A percentile compares a stretch with the other conserved stretches of the same genome.
These are phyloP conservation scores for Phenoliferia sp. DNA, from an alignment of 1,284 basidiomycete genomes.

Conservation along the genomic window DNA sequence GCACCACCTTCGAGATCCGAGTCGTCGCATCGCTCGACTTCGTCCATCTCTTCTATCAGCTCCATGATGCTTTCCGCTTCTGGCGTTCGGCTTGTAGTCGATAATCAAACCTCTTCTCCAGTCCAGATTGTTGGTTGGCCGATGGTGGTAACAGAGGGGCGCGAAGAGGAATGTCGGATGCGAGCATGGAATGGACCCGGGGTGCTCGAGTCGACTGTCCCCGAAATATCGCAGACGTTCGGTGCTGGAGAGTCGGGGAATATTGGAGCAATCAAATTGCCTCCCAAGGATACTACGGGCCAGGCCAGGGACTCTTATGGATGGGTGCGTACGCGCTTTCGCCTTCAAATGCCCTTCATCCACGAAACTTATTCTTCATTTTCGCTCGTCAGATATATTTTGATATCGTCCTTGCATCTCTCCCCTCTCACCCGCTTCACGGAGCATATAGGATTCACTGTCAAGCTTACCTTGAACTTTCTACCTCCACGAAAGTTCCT, in stretches of 20 bases:
- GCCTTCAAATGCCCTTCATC: no score
- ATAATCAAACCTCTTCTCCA: not conserved
- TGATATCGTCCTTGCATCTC: not conserved
- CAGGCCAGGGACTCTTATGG: not conserved
- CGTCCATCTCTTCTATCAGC: no score
- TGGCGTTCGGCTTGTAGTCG: no score
- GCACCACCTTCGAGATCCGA: no score
- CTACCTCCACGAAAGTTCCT: not conserved
- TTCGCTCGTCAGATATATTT: conserved; percentile 3
- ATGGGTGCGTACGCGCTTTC: not conserved
- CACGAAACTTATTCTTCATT: not conserved
- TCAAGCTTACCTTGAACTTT: conserved; percentile 13
- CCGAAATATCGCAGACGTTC: not conserved
- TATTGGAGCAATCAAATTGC: not conserved
- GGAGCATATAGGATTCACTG: conserved; percentile 13
- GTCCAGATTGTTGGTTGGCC: not conserved
- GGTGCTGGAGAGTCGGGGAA: not conserved
- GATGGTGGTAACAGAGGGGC: not conserved
- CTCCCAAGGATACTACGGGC: not conserved
- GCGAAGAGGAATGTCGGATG: not conserved
- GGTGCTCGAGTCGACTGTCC: not conserved
- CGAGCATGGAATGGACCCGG: not conserved
- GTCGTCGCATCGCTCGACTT: no score
- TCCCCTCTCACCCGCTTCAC: not conserved
- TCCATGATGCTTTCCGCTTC: no score